phyloP scores from a whole-genome alignment of 345 rosid species.

The Nasturtium officinale region DNA sequence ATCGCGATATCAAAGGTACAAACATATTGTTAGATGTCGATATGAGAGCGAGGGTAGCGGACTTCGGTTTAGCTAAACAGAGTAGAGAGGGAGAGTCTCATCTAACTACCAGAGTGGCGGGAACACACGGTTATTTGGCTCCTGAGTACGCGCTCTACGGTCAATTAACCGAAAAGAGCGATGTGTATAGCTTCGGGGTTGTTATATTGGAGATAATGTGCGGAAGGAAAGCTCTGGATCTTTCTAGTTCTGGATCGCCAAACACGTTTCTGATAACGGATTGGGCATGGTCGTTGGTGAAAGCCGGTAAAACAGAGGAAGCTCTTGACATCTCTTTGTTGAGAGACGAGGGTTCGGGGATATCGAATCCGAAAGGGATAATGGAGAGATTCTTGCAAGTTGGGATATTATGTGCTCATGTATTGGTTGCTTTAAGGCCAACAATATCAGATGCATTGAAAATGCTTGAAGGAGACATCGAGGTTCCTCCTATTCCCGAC shows the following conservation, averaged over 20 bases:
- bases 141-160: constrained; percentile 95
- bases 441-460: constrained; percentile 76
- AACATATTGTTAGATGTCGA: constrained; percentile 80
- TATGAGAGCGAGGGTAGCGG: constrained; percentile 94
- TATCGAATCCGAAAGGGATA: constrained; percentile 62
- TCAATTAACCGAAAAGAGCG: constrained; percentile 86
- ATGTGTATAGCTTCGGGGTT: constrained; percentile 93
- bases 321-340: constrained; percentile 61
- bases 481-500: constrained; percentile 78
- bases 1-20: constrained; percentile 85
- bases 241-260: constrained; percentile 62
- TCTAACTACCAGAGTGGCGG: constrained; percentile 94
- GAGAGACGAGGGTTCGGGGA: constrained; percentile 43
- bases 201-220: constrained; percentile 88
- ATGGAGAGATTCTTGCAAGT: constrained; percentile 89
- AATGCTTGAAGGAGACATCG: constrained; percentile 92
- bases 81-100: constrained; percentile 91
- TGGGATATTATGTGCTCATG: constrained; percentile 88
- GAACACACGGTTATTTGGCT: constrained; percentile 92
- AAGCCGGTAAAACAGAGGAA: constrained; percentile 63
- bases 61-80: constrained; percentile 86
- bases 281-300: constrained; percentile 91
- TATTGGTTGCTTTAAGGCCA: constrained; percentile 91
- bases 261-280: constrained; percentile 73
- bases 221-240: constrained; percentile 82